Base-by-base conservation (phyloP, 164 flowering plant species). In the Vitis rotundifolia region DNA sequence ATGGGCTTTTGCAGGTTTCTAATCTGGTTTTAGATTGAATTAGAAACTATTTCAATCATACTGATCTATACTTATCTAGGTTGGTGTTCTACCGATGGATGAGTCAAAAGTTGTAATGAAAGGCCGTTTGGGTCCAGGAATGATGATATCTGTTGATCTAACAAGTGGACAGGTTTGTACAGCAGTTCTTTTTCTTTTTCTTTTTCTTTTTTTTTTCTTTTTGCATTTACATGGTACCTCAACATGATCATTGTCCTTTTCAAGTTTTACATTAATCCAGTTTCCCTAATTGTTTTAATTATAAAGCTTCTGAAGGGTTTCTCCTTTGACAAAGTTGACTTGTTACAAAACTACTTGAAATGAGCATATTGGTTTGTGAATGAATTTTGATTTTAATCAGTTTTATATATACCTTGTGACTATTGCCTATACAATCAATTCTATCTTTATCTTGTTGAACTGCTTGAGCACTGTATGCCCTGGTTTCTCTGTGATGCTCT, bases 91-190 rank as follows among this genome's bases (percentile, higher is more conserved):
- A 60, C 99, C 98, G 4, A 82, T 92, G 89, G 98, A 96, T 82
- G 99, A 96, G 63, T 88, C 97, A 70, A 93, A 87, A 81, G 88
- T 95, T 63, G 85, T 70, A 60, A 84, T 84, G 93, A 96, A 96
- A 84, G 99, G 99, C 63, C 97, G 99, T 63, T 84, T 96, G 57
- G 99, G 99, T 82, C 99, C 99, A 26, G 99, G 99, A 77, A 96
- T 96, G 99, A 96, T 96, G 99, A 96, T 96, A 73, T 50, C 95
- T 49, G 99, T 82, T 72, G 97, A 96, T 78, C 83, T 96, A 64
- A 70, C 16, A 26, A 82, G 74, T 78, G 99, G 99, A 63, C 97
- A 96, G 98, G 99, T 95, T 61, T 72, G 89, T 81, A 19, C 22
- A 56, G 28, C 47, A 49, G 26, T 22, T 22, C 26, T 22, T 22